Conservation (phyloP, 73 alveolate species). For the Paramecium tetraurelia region DNA sequence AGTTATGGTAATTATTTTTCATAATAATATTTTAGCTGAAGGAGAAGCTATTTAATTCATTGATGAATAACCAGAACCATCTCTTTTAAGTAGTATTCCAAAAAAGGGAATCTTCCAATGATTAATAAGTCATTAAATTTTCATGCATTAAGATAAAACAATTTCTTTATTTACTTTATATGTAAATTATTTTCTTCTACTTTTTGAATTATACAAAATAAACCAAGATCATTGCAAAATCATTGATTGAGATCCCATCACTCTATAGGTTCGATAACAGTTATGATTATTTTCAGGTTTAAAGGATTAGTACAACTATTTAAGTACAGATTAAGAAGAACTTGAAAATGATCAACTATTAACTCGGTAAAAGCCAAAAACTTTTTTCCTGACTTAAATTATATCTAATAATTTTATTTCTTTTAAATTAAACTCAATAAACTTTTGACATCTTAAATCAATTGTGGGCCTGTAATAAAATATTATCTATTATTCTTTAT, state of each 20-base stretch:
- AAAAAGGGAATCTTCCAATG: slow-evolving; percentile 3
- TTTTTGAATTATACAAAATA: neutral
- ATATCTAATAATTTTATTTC: neutral
- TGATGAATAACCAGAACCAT: slow-evolving; percentile 21
- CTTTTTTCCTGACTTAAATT: neutral
- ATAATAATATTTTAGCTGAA: neutral
- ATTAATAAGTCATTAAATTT: neutral
- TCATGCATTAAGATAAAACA: neutral
- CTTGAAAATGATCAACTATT: neutral
- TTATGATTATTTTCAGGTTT: neutral
- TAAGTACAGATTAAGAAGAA: neutral
- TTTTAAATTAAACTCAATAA: neutral
- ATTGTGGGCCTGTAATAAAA: neutral
- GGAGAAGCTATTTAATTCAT: slow-evolving; percentile 35
- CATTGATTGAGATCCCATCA: slow-evolving; percentile 32
- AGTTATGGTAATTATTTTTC: neutral
- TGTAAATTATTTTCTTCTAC: neutral
- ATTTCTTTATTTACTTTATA: neutral
- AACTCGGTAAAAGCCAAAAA: neutral
- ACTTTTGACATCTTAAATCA: neutral
- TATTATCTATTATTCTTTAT: neutral
- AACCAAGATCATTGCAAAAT: neutral
- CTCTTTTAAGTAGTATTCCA: neutral
- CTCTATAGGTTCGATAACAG: neutral
- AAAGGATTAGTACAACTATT: no score